Evolutionary conservation across 768 basidiomycete genomes (phyloP), one percentile per base, ranked within the genome.

Genomic region (Pholiota molesta): DNA sequence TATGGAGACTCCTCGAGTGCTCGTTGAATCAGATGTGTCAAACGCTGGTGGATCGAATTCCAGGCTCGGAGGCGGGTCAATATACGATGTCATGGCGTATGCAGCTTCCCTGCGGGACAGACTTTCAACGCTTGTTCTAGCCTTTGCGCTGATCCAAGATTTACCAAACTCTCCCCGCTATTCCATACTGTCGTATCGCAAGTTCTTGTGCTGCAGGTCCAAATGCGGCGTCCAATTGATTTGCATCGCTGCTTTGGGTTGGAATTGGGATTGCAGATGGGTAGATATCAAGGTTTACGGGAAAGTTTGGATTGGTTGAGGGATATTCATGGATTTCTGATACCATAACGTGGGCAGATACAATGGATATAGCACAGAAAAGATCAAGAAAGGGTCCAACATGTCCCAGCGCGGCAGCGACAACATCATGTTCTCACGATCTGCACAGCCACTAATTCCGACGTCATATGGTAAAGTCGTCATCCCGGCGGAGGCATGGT

Each of bases 131-230:
- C 44, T 44, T 23, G 8, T 28, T 1, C 1, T 23, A 5, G 13
- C 31, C 29, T 31, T 19, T 49, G 19, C 5, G 23, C 21, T 26
- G 10, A 35, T 44, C 44, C 52, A 56, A 55, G 56, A 65, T 69
- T 78, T 79, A 91, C 94, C 93, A 95, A 52, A 95, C 86, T 73
- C 91, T 81, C 33, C 92, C 91, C 8, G 92, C 94, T 59, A 95
- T 95, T 5, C 93, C 92, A 70, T 90, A 94, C 66, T 77, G 77
- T 16, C 79, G 74, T 57, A 95, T 95, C 5, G 89, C 85, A 16
- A 78, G 72, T 60, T 76, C 76, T 72, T 91, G 90, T 4, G 78
- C 78, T 33, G 65, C 54, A 8, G 63, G 52, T 23, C 75, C 72
- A 67, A 79, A 83, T 7, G 59, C 54, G 17, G 65, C 63, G 11